Base-by-base conservation (phyloP, 345 rosid species). In the Garcia nutans region DNA sequence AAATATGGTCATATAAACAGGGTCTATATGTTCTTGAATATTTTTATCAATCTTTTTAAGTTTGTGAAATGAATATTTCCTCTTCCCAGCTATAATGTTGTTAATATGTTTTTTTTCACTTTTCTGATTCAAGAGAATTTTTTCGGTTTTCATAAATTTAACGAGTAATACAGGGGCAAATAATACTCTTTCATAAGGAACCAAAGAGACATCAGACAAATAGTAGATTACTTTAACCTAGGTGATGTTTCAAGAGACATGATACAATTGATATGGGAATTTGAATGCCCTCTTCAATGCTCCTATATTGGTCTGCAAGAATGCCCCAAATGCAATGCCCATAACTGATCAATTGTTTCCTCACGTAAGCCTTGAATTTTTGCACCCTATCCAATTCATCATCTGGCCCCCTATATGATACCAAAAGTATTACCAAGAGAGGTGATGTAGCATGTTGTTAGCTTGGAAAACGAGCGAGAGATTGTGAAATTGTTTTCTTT, bases 281-380 rank as follows among this genome's bases (percentile, higher is more conserved):
- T 92, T 86, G 90, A 90, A 90, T 68, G 91, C 84, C 79, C 90
- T 84, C 70, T 79, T 82, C n/a, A 88, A 88, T 57, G 49, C 90
- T 89, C 84, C 89, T 88, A 87, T 87, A 89, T 26, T 92, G 96
- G 68, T 88, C 92, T 68, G 89, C 93, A 79, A 87, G 73, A 49
- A 83, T 83, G 56, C 89, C 96, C 93, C 91, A 88, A 19, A 92
- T 83, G 76, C 92, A 84, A 83, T 90, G 90, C 15, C 93, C 92
- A 64, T 85, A 81, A 66, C 78, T 71, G 67, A 68, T 81, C 47
- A 90, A 55, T 74, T 73, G 6, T 37, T 37, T 37, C 72, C 92
- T 92, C 74, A 56, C 71, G 24, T 33, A 23, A n/a, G 56, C 71
- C 56, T 45, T 68, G 57, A 24, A 52, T 7, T 24, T 17, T 17